These are phyloP conservation scores for Metschnikowia gelsemii DNA, from an alignment of 805 yeast species.

Conservation along the genomic window DNA sequence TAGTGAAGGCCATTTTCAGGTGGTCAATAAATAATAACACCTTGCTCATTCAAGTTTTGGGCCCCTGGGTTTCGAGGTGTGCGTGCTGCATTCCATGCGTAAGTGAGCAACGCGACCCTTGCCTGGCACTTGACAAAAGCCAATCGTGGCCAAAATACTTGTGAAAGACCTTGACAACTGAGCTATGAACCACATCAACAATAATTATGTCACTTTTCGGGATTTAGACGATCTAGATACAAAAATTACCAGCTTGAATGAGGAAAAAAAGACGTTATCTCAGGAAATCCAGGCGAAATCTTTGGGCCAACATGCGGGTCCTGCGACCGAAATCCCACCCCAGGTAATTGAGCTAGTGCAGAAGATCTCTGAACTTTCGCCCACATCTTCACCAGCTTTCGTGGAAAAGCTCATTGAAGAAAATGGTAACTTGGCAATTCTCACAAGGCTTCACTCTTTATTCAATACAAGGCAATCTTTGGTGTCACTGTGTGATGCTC, in stretches of 20 bases:
- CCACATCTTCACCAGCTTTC: neutral
- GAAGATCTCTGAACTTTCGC: neutral
- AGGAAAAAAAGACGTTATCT: neutral
- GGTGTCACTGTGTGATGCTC: neutral
- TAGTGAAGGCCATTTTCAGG: no score
- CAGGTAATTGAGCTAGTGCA: conserved; percentile 1
- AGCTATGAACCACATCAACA: conserved; percentile 34
- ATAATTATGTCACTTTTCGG: conserved; percentile 31
- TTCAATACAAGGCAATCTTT: neutral
- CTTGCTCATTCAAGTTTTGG: no score
- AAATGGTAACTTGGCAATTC: conserved; percentile 9
- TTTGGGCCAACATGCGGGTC: neutral
- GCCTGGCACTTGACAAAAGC: neutral
- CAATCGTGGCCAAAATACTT: neutral
- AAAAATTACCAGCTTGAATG: conserved; percentile 1
- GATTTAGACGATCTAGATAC: conserved; percentile 30
- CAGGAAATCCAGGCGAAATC: conserved; percentile 8
- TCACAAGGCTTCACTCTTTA: conserved; percentile 6
- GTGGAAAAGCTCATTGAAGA: conserved; percentile 2
- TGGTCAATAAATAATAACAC: no score
- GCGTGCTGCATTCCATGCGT: neutral
- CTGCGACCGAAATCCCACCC: neutral
- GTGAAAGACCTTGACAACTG: neutral
- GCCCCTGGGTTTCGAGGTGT: neutral
- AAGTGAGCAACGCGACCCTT: neutral